Percentiles rank a stretch among this genome's conserved stretches.
These are phyloP conservation scores for Capronia coronata DNA, from an alignment of 2,329 filamentous ascomycete species.

Conservation along the genomic window DNA sequence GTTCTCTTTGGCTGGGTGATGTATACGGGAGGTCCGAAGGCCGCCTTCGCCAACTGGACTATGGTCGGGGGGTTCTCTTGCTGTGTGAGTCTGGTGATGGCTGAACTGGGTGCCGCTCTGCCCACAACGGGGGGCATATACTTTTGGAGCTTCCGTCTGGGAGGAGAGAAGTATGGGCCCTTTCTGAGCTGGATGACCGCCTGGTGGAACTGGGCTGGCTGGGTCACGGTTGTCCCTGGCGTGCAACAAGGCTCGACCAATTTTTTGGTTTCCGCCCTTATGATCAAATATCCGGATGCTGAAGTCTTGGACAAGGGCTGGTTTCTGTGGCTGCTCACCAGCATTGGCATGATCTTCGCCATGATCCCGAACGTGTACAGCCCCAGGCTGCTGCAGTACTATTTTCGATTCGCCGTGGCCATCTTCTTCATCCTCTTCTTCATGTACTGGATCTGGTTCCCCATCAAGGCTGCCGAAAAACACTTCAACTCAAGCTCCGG, in stretches of 20 bases:
- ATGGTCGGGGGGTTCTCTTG: slow-evolving; percentile 36
- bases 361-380: slow-evolving; percentile 36
- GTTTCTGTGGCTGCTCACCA: slow-evolving; percentile 36
- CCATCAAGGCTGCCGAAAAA: slow-evolving; percentile 32
- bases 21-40: slow-evolving; percentile 37
- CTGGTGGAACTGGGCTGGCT: slow-evolving; percentile 39
- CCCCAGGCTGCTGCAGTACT: slow-evolving; percentile 33
- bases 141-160: slow-evolving; percentile 37
- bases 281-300: slow-evolving; percentile 36
- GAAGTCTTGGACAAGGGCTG: slow-evolving; percentile 34
- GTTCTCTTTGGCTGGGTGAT: slow-evolving; percentile 38
- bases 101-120: slow-evolving; percentile 36
- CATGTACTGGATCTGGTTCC: slow-evolving; percentile 39
- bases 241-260: slow-evolving; percentile 39
- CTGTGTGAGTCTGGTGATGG: slow-evolving; percentile 36
- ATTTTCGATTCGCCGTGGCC: slow-evolving; percentile 36
- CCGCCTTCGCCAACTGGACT: slow-evolving; percentile 38
- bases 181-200: slow-evolving; percentile 39
- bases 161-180: slow-evolving; percentile 35
- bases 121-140: slow-evolving; percentile 39
- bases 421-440: slow-evolving; percentile 36
- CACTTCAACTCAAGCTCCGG: slow-evolving; percentile 33
- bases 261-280: slow-evolving; percentile 37
- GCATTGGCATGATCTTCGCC: slow-evolving; percentile 35
- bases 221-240: slow-evolving; percentile 36